Base-by-base conservation (phyloP, 176 grass and related monocot genomes). In the Cymbopogon citratus region DNA sequence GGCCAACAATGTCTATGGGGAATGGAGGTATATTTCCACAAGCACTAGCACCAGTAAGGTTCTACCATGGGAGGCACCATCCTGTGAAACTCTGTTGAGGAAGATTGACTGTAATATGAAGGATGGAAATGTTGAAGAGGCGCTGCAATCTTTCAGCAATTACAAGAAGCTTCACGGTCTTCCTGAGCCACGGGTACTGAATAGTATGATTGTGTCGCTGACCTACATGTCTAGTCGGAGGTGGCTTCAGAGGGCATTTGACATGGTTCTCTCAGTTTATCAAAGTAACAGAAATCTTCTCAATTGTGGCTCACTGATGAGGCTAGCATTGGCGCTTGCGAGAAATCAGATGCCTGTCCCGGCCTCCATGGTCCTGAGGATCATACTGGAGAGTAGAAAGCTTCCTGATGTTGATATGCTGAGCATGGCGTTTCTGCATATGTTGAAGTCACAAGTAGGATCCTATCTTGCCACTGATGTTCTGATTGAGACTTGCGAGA, bases 181-280 rank as follows among this genome's bases (percentile, higher is more conserved):
- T 86, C 95, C 88, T 62, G 73, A 90, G 63, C 92, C 81, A 1
- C 75, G 43, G 6, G 69, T 90, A 41, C 60, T 94, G 71, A 89
- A 92, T 65, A 70, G 66, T 43, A 46, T 95, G 41, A 88, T 98
- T 0, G 41, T 85, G 70, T 87, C 61, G 0, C 67, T 98, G 31
- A 86, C 88, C 69, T 95, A 93, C 74, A 79, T 76, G 39, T 91
- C 88, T 64, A 77, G 62, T 60, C 35, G 41, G 35, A 70, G 90
- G 26, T 98, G 90, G 92, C 84, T 98, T 84, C 85, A 79, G 76
- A 98, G 91, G 84, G 95, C 86, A 68, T 95, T 90, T 66, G 84
- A 93, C 23, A 66, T 90, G 68, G 88, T 89, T 48, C 28, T 92
- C n/a, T 46, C 24, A 28, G 79, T 98, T 84, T 73, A 87, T 36